Base-by-base conservation (phyloP, 305 asterid species). In the Lippia alba region DNA sequence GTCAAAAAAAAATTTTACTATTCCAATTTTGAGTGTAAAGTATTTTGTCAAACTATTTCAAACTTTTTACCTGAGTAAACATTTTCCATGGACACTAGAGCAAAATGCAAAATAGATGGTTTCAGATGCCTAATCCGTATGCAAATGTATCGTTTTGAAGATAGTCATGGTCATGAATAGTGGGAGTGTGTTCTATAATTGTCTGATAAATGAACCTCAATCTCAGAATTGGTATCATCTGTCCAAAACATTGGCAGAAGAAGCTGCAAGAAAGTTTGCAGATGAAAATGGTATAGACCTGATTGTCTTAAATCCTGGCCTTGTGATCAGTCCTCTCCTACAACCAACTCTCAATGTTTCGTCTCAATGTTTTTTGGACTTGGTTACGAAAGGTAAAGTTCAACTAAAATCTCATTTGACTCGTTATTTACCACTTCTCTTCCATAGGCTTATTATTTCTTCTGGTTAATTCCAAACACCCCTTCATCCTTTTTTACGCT, bases 301-400 rank as follows among this genome's bases (percentile, higher is more conserved):
- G 74, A 61, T 81, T 20, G 69, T 73, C 5, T 56, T 80, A 2
- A 79, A 80, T 63, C 85, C 85, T 0, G 82, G 78, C 0, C 53
- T 69, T 19, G 73, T 81, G 32, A 67, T 66, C 39, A 82, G 82
- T 50, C 85, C 82, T 41, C 70, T 74, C 66, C 41, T 80, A 10
- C 82, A 73, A 61, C 85, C 85, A 56, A 73, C 70, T 50, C 77
- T 77, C 48, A 80, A 80, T 63, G 5, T 20, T 16, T 69, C 82
- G 19, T 59, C 74, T 2, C 48, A 53, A 3, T 8, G 8, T 58
- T 61, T 78, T n/a, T 56, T 78, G 12, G 65, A 10, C 63, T 30
- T 78, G 2, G 51, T 69, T 12, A 40, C 24, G 54, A 15, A 74
- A 78, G 82, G 79, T 70, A 68, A 1, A 40, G 4, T 6, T 14